A percentile compares a stretch with the other conserved stretches of the same genome.
Evolutionary conservation across 805 yeast species (phyloP).

Genomic region (Kazachstania taianensis): DNA sequence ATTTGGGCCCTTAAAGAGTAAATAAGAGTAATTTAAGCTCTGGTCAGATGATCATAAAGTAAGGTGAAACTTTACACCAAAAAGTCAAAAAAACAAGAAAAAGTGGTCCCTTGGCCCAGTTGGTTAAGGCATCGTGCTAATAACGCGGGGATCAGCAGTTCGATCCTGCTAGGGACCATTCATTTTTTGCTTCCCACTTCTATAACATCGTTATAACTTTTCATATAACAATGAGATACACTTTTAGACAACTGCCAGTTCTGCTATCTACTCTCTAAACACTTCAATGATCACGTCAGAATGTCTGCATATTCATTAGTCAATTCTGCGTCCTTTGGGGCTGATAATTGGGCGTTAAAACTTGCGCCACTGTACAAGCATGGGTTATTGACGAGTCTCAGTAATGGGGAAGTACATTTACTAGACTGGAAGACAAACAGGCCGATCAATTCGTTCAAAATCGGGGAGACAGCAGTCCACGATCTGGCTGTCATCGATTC

Average conservation of each 20-base stretch:
- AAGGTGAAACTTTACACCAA: not conserved
- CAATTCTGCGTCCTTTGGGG: constrained; percentile 15
- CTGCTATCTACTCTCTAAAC: too few species aligned
- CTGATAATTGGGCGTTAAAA: constrained; percentile 24
- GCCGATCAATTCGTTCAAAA: constrained; percentile 7
- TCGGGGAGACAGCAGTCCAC: constrained; percentile 19
- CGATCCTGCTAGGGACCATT: constrained; percentile 9
- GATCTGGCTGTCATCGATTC: constrained; percentile 17
- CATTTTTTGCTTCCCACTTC: not conserved
- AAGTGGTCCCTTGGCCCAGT: constrained; percentile 8
- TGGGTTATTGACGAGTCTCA: constrained; percentile 22
- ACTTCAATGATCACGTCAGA: too few species aligned
- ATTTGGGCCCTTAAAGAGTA: too few species aligned
- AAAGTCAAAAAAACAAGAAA: not conserved
- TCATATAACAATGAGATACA: too few species aligned
- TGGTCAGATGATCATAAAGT: too few species aligned
- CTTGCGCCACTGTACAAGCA: constrained; percentile 20
- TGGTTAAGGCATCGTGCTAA: constrained; percentile 9
- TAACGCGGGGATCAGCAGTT: constrained; percentile 9
- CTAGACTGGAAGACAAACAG: constrained; percentile 20
- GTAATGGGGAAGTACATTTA: constrained; percentile 24
- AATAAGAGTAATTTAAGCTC: too few species aligned
- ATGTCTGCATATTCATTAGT: constrained; percentile 7
- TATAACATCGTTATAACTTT: too few species aligned
- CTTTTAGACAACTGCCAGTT: too few species aligned